Percentiles rank a stretch among this genome's conserved stretches.
Conservation (phyloP, 139 green algal genomes). For the Volvox reticuliferus region DNA sequence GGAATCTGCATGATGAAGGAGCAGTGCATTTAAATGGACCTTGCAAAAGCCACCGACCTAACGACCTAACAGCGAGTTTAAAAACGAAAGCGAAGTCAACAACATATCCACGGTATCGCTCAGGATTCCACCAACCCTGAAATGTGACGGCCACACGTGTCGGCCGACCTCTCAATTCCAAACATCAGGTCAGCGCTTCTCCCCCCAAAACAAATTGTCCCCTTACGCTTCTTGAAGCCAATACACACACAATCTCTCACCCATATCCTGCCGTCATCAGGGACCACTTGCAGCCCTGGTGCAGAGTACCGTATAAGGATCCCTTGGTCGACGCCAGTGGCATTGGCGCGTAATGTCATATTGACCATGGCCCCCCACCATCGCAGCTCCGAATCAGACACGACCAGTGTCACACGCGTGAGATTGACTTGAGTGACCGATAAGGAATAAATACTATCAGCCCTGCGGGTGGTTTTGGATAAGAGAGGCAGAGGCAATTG, state of each 20-base stretch:
- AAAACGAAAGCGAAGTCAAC: too few relatives aligned
- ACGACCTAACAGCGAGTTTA: too few relatives aligned
- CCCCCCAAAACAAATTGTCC: too few relatives aligned
- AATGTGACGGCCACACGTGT: too few relatives aligned
- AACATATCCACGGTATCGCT: too few relatives aligned
- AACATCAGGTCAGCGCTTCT: too few relatives aligned
- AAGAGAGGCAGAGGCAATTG: too few relatives aligned
- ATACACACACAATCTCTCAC: not conserved
- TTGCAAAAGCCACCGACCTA: too few relatives aligned
- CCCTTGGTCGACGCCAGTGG: not conserved
- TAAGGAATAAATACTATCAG: not conserved
- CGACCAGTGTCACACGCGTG: not conserved
- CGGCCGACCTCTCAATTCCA: too few relatives aligned
- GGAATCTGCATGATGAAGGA: slow-evolving; percentile 13
- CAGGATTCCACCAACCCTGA: too few relatives aligned
- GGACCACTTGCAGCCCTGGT: not conserved
- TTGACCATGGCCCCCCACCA: slow-evolving; percentile 9
- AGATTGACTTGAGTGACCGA: not conserved
- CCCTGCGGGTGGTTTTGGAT: not conserved
- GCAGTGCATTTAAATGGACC: not conserved
- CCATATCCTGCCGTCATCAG: not conserved
- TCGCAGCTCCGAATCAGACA: not conserved
- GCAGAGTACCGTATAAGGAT: not conserved
- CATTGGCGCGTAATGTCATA: not conserved
- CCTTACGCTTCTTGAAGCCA: too few relatives aligned